Base-by-base conservation (phyloP, 1,284 basidiomycete species). In the Chiua sp. region DNA sequence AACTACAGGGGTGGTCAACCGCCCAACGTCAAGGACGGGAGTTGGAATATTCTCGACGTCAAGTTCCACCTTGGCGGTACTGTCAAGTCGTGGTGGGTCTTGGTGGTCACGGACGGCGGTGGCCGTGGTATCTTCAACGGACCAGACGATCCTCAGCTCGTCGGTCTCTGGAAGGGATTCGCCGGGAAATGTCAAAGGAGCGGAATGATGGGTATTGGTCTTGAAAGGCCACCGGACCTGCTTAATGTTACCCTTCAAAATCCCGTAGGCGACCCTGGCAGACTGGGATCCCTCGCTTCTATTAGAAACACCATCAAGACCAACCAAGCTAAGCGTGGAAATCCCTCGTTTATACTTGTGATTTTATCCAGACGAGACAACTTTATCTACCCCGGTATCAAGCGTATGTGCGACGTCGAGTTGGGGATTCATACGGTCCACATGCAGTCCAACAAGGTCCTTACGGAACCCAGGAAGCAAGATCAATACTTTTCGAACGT, bases 341-440 rank as follows among this genome's bases (percentile, higher is more conserved):
- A 79, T 64, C 86, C 86, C 0, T 80, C 77, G 57, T 88, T 88
- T 68, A 72, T 89, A 28, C 78, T 92, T 20, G 87, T 91, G 11
- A 69, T 92, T 39, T 75, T 92, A 4, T 84, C 87, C 37, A 79
- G 76, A 48, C 72, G 80, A 12, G 90, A 92, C 70, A 87, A 88
- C 59, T 87, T 72, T 61, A 87, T 92, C 50, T 92, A 92, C 70
- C 87, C 88, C 3, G 87, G 86, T 12, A 85, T 92, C 72, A 90
- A 92, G 77, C 84, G 83, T n/a, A 79, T 92, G 47, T 84, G 88
- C 22, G 88, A 92, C 65, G 82, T 88, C 53, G 78, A 84, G 52
- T 67, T 90, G 16, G 91, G 90, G 4, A 67, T 92, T n/a, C 85
- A 86, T 50, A 90, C 90, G 1, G n/a, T 74, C 26, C 73, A 75